These are phyloP conservation scores for Pichia exigua DNA, from an alignment of 805 yeast species.

Conservation along the genomic window DNA sequence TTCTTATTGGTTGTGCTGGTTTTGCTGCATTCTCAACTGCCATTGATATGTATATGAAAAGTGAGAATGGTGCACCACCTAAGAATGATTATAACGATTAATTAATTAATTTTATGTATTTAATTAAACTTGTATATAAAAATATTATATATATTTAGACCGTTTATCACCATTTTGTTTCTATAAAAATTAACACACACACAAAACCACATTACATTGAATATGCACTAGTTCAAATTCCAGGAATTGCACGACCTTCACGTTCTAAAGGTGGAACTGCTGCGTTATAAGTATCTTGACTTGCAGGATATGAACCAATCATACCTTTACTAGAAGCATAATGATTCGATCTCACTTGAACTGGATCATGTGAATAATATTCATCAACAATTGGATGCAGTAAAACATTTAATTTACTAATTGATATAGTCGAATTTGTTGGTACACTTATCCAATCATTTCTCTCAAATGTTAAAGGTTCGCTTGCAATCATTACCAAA, in stretches of 20 bases:
- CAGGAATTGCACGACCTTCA: conserved; percentile 42
- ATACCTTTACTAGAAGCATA: conserved; percentile 89
- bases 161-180: background rate
- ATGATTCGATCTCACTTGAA: conserved; percentile 60
- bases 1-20: conserved; percentile 89
- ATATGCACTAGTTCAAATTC: background rate
- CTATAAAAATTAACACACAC: background rate
- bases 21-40: conserved; percentile 94
- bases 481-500: conserved; percentile 91
- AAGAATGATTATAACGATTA: conserved; percentile 72
- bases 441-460: conserved; percentile 98
- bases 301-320: conserved; percentile 81
- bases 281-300: conserved; percentile 38
- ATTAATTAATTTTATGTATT: background rate
- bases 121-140: background rate
- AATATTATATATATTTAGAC: background rate
- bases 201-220: too few species aligned
- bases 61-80: conserved; percentile 81
- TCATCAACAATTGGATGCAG: conserved; percentile 90
- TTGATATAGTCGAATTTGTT: conserved; percentile 77
- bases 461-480: conserved; percentile 92
- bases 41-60: conserved; percentile 76
- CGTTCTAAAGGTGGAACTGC: conserved; percentile 74
- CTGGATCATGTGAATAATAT: conserved; percentile 68
- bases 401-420: conserved; percentile 77